A percentile compares a stretch with the other conserved stretches of the same genome.
phyloP scores from a whole-genome alignment of 2,329 filamentous ascomycete species.

The Cladosporium sp. region DNA sequence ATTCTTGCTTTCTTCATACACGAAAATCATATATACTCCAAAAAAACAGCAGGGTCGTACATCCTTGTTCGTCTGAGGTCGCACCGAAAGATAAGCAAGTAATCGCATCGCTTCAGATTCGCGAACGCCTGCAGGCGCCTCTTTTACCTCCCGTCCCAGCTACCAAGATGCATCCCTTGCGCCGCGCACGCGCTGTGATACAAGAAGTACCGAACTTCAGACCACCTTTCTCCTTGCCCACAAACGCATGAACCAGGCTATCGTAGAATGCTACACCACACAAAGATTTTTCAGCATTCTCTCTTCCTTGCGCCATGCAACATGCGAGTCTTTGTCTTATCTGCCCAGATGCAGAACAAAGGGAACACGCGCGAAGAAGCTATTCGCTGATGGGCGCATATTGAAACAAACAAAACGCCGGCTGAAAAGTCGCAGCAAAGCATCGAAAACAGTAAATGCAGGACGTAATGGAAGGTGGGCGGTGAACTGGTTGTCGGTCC shows the following conservation, averaged over 20 bases:
- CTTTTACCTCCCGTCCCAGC: background rate
- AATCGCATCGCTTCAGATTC: background rate
- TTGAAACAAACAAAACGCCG: background rate
- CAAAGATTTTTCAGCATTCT: background rate
- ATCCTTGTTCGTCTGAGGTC: background rate
- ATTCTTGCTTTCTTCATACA: no score
- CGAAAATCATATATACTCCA: no score
- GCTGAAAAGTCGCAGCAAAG: constrained; percentile 4
- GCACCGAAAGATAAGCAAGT: background rate
- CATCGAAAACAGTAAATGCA: constrained; percentile 7
- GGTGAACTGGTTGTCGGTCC: background rate
- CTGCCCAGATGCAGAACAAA: background rate
- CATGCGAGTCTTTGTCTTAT: background rate
- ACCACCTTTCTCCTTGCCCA: background rate
- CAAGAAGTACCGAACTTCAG: no score
- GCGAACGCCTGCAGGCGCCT: constrained; percentile 1
- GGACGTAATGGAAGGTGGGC: background rate
- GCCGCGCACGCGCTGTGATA: background rate
- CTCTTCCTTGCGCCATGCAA: constrained; percentile 3
- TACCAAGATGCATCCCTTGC: background rate
- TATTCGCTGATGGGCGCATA: background rate
- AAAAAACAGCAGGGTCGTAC: no score
- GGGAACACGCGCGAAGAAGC: no score
- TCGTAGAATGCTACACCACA: background rate
- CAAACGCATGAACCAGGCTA: background rate